These are phyloP conservation scores for Elsinoe perseae DNA, from an alignment of 2,329 filamentous ascomycete species.

Conservation along the genomic window DNA sequence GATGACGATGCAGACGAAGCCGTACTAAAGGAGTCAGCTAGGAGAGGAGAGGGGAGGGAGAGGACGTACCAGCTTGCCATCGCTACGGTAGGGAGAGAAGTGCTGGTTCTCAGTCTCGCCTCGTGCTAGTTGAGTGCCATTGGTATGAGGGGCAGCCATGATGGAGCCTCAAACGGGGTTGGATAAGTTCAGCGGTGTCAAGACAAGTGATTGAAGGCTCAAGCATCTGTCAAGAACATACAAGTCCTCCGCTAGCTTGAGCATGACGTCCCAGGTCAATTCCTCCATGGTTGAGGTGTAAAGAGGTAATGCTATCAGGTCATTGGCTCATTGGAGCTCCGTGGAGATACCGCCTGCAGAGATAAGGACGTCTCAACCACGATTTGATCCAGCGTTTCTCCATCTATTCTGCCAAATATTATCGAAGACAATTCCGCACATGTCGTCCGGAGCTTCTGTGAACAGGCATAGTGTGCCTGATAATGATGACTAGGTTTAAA, in stretches of 20 bases:
- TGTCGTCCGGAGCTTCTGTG: background rate
- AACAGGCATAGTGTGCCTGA: background rate
- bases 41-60: background rate
- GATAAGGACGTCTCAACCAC: slow-evolving; percentile 4
- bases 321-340: slow-evolving; percentile 14
- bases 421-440: background rate
- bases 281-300: background rate
- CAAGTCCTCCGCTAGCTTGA: background rate
- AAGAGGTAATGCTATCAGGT: slow-evolving; percentile 12
- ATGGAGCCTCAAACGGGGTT: background rate
- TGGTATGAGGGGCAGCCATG: background rate
- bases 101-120: slow-evolving; percentile 30
- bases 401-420: background rate
- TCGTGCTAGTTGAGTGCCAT: slow-evolving; percentile 1
- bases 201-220: background rate
- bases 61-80: slow-evolving; percentile 49
- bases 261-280: background rate
- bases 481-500: background rate
- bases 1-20: slow-evolving; percentile 58
- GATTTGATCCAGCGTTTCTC: background rate
- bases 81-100: slow-evolving; percentile 50
- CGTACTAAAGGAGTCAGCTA: slow-evolving; percentile 39
- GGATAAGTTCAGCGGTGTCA: background rate
- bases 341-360: slow-evolving; percentile 5
- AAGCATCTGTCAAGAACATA: background rate